Evolutionary conservation across 139 green algal genomes (phyloP).

Genomic region (Gonium pectorale): DNA sequence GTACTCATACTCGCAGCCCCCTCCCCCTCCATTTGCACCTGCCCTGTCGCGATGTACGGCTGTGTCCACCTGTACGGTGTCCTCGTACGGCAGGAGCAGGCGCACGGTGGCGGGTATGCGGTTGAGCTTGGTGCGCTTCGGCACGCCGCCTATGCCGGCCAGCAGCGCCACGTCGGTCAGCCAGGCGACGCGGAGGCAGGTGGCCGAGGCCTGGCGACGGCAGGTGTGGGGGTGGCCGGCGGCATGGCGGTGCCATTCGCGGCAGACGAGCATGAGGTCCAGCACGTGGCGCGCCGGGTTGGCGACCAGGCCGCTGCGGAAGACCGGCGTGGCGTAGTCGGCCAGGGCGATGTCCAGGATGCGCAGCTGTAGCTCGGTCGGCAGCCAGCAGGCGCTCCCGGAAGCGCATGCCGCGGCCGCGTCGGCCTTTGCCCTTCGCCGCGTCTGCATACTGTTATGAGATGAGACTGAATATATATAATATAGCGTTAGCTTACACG

Average conservation of each 20-base stretch:
- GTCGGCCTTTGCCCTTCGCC: not conserved
- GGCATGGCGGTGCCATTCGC: not conserved
- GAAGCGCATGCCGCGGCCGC: too few relatives aligned
- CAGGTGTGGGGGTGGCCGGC: not conserved
- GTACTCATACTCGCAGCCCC: too few relatives aligned
- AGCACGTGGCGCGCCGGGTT: constrained; percentile 12
- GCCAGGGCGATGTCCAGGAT: not conserved
- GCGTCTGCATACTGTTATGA: not conserved
- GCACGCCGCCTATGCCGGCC: not conserved
- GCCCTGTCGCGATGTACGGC: too few relatives aligned
- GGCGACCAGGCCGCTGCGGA: not conserved
- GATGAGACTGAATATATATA: too few relatives aligned
- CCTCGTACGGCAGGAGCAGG: not conserved
- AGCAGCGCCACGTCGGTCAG: not conserved
- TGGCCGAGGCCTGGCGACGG: not conserved
- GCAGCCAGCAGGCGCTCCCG: constrained; percentile 15
- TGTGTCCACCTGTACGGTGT: too few relatives aligned
- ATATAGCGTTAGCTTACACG: too few relatives aligned
- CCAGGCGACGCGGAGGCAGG: not conserved
- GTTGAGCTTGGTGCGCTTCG: not conserved
- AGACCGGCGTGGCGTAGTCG: not conserved
- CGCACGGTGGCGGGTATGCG: not conserved
- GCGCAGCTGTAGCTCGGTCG: not conserved
- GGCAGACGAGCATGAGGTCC: constrained; percentile 15
- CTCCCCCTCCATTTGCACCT: too few relatives aligned